Percentiles rank a stretch among this genome's conserved stretches.
Conservation (phyloP, 208 protist species). For the Leishmania martiniquensis region DNA sequence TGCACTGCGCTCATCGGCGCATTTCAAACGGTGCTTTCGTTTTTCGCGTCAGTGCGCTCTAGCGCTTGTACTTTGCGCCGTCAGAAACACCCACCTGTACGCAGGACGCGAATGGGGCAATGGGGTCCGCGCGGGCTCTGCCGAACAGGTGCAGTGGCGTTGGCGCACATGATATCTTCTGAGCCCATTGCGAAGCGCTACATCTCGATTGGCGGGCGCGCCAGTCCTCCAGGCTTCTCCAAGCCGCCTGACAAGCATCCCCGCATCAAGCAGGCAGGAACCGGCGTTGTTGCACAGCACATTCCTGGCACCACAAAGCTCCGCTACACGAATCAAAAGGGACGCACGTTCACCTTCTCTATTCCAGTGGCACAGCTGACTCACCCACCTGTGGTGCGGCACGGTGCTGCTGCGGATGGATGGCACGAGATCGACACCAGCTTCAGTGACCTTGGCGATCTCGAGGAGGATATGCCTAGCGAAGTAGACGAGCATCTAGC, state of each 20-base stretch:
- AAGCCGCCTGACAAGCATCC: constrained; percentile 40
- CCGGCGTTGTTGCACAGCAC: constrained; percentile 41
- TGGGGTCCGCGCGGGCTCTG: background rate
- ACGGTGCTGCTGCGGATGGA: constrained; percentile 32
- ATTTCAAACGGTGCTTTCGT: background rate
- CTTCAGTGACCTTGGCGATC: constrained; percentile 77
- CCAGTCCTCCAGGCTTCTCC: constrained; percentile 39
- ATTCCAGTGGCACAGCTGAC: constrained; percentile 80
- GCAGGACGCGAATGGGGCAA: background rate
- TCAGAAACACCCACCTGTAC: background rate
- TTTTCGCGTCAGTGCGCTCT: background rate
- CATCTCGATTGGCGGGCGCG: constrained; percentile 25
- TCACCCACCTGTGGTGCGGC: constrained; percentile 62
- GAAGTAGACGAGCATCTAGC: constrained; percentile 61
- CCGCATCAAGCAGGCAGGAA: constrained; percentile 59
- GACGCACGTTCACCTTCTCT: constrained; percentile 82
- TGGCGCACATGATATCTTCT: background rate
- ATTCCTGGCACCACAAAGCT: constrained; percentile 88
- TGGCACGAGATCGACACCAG: constrained; percentile 84
- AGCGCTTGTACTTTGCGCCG: no score
- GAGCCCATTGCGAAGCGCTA: background rate
- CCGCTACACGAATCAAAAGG: constrained; percentile 84
- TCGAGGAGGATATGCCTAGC: constrained; percentile 86
- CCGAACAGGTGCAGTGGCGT: background rate
- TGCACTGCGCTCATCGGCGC: no score